These are phyloP conservation scores for Rhynchosporium graminicola DNA, from an alignment of 2,329 filamentous ascomycete species.

Conservation along the genomic window DNA sequence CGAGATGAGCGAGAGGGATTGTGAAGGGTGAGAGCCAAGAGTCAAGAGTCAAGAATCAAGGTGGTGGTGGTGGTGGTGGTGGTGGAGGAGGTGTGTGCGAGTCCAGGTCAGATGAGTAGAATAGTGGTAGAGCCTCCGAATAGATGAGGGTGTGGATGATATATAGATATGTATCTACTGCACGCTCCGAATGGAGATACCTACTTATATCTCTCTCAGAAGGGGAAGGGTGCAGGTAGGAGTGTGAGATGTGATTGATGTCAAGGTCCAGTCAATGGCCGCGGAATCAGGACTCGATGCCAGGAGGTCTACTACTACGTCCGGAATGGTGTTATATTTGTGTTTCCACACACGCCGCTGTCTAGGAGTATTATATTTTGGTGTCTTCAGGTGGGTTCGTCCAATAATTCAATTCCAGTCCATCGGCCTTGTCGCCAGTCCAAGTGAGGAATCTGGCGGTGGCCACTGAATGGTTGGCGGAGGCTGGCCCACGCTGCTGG, in stretches of 20 bases:
- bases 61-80: too few relatives aligned
- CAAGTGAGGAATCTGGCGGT: constrained; percentile 30
- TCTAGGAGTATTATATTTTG: constrained; percentile 25
- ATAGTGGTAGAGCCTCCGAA: constrained; percentile 6
- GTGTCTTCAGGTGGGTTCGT: not conserved
- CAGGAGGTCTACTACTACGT: constrained; percentile 17
- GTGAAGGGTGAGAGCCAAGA: not conserved
- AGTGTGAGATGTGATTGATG: not conserved
- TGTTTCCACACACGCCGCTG: constrained; percentile 5
- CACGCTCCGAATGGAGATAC: not conserved
- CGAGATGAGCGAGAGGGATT: not conserved
- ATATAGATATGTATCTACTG: constrained; percentile 10
- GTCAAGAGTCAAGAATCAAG: too few relatives aligned
- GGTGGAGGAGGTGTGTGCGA: constrained; percentile 1
- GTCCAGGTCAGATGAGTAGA: not conserved
- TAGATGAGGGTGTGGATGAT: constrained; percentile 17
- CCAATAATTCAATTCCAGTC: constrained; percentile 4
- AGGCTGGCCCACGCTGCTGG: constrained; percentile 15
- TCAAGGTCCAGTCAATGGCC: constrained; percentile 4
- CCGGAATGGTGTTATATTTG: constrained; percentile 5
- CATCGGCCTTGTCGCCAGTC: not conserved
- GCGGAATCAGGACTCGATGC: constrained; percentile 8
- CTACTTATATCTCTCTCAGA: not conserved
- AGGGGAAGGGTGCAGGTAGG: constrained; percentile 1
- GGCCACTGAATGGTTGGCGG: constrained; percentile 29